Base-by-base conservation (phyloP, 257 asterid species). In the Schizonepeta tenuifolia region DNA sequence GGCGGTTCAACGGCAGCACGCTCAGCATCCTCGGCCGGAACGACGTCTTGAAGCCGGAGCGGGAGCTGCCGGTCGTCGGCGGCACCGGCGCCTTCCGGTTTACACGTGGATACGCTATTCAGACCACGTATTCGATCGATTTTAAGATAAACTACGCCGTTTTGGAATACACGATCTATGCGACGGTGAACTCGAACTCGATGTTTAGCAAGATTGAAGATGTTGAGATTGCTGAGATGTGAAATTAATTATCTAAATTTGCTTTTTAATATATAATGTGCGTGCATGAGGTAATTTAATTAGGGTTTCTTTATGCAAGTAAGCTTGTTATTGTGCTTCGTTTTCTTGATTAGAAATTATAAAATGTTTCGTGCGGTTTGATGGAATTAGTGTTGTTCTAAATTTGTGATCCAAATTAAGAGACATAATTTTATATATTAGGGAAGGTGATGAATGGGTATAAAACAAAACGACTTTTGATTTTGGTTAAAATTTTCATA, bases 21-120 rank as follows among this genome's bases (percentile, higher is more conserved):
- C 13, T 76, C 18, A 0, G 18, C 38, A 12, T 71, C 21, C 8
- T 64, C 17, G 81, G 81, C 46, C 67, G 73, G 53, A 63, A 47
- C 43, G 50, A 9, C 2, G 7, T 31, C 15, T 0, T 1, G 24
- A 17, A n/a, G 2, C 0, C 17, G 0, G 5, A n/a, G 9, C 64
- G 65, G 18, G 81, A 77, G 68, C 8, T 71, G 17, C 59, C 64
- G 1, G 36, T 77, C 3, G 65, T 24, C 8, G 77, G 77, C 1
- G 81, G 81, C 2, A 56, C 74, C 0, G 77, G 81, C 1, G 58
- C 9, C 0, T 71, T 77, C 54, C 74, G 74, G 0, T 44, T 35
- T 13, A 73, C 77, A 0, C 64, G 55, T 1, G 73, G 77, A 0
- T 65, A 56, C 26, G 73, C 59, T 0, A 12, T 67, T 17, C 67